Evolutionary conservation across 306 rosid genomes (phyloP), one percentile per base, ranked within the genome.

Genomic region (Inga leiocalycina): DNA sequence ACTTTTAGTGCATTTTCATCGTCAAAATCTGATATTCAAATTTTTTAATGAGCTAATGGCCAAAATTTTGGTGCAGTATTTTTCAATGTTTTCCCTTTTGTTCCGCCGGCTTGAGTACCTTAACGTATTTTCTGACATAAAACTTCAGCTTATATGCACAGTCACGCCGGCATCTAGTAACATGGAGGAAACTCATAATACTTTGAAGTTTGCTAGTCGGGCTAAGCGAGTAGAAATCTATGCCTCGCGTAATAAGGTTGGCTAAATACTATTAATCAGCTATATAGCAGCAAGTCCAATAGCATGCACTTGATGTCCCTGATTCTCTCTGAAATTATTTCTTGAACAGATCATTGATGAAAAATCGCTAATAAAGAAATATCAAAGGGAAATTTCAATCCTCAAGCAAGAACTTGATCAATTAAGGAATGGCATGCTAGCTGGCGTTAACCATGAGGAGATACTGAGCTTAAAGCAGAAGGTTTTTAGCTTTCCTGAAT

Each of bases 131-230:
- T 14, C 54, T 49, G 54, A 49, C 54, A 49, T 13, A 14, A 49
- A 52, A 16, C 77, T 81, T 81, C 95, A 97, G 99, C 99, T 97
- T 86, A 97, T 97, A 87, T 97, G 99, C 88, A 97, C 99, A 13
- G 92, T 97, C 65, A 97, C 99, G 88, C 99, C 99, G 15, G 99
- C 99, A 68, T 92, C 98, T 80, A 97, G 99, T 82, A 97, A 93
- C 77, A 88, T 91, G 97, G 99, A 97, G 94, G 99, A 97, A 90
- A 97, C 99, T 83, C 99, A 97, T 88, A 97, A 97, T 82, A 97
- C 99, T 70, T 91, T 97, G 90, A 97, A 97, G 90, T 97, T 97
- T 84, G 99, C 99, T 78, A 97, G 91, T 91, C 91, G 99, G 87
- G 99, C 99, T 37, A 97, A 97, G 88, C 92, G 94, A 75, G 99